Percentiles rank a stretch among this genome's conserved stretches.
phyloP scores from a whole-genome alignment of 2,329 filamentous ascomycete species.

The Penicillium psychrosexuale region DNA sequence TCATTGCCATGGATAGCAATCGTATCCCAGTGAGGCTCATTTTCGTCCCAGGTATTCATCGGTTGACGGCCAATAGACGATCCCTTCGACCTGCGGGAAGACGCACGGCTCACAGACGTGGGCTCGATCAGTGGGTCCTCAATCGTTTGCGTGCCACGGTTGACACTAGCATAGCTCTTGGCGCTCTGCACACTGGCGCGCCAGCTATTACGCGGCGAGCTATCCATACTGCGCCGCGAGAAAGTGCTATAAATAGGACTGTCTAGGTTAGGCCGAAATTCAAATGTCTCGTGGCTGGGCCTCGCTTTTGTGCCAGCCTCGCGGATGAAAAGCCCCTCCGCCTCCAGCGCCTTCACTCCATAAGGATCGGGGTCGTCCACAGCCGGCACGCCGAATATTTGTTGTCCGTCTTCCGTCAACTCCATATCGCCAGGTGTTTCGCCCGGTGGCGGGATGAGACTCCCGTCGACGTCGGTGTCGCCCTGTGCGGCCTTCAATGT shows the following conservation, averaged over 20 bases:
- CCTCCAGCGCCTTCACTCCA: constrained; percentile 81
- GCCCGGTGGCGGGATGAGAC: constrained; percentile 61
- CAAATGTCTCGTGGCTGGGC: constrained; percentile 75
- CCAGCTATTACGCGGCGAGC: constrained; percentile 61
- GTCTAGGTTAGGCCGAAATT: constrained; percentile 71
- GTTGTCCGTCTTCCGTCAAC: constrained; percentile 35
- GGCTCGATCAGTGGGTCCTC: constrained; percentile 40
- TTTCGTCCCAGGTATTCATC: constrained; percentile 21
- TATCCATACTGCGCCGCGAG: constrained; percentile 66
- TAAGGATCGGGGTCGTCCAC: constrained; percentile 85
- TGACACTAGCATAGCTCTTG: constrained; percentile 54
- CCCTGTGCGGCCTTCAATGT: constrained; percentile 88
- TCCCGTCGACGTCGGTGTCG: constrained; percentile 68
- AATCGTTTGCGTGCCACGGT: constrained; percentile 68
- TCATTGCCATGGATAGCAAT: constrained; percentile 20
- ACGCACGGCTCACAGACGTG: constrained; percentile 35
- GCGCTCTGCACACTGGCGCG: constrained; percentile 64
- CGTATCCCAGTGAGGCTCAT: constrained; percentile 26
- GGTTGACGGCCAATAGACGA: constrained; percentile 12
- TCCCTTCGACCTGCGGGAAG: constrained; percentile 34
- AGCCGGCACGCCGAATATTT: constrained; percentile 72
- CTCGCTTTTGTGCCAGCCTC: constrained; percentile 78
- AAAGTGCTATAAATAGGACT: constrained; percentile 65
- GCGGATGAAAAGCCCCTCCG: constrained; percentile 77
- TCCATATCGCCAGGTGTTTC: constrained; percentile 75